Percentiles rank a stretch among this genome's conserved stretches.
These are phyloP conservation scores for Zygosaccharomyces kombuchaensis DNA, from an alignment of 805 yeast species.

Conservation along the genomic window DNA sequence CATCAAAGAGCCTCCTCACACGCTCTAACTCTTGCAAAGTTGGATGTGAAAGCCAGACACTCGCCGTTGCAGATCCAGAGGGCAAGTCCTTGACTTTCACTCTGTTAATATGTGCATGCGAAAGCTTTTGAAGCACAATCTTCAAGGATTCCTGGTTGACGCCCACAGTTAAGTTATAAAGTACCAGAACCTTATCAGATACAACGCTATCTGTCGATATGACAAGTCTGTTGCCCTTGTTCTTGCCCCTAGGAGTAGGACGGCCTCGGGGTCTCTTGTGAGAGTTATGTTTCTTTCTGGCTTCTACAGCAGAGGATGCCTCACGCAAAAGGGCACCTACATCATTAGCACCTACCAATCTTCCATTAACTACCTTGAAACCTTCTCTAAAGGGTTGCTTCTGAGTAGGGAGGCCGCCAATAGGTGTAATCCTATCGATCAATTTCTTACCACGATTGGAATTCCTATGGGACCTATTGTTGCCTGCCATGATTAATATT, in stretches of 20 bases:
- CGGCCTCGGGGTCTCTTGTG: not conserved
- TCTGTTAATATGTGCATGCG: constrained; percentile 17
- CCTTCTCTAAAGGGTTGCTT: constrained; percentile 15
- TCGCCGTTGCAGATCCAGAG: constrained; percentile 40
- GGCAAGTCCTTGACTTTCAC: constrained; percentile 36
- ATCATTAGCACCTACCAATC: constrained; percentile 26
- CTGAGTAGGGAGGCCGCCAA: constrained; percentile 2
- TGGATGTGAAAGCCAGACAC: constrained; percentile 33
- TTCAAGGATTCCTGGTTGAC: constrained; percentile 25
- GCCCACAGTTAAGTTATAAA: constrained; percentile 30
- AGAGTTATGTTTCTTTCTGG: constrained; percentile 6
- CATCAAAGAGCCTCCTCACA: constrained; percentile 37
- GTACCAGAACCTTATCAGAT: constrained; percentile 16
- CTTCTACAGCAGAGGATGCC: constrained; percentile 14
- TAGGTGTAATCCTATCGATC: constrained; percentile 15
- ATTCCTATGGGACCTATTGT: constrained; percentile 5
- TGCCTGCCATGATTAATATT: constrained; percentile 11
- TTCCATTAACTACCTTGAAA: constrained; percentile 27
- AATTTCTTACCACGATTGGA: constrained; percentile 12
- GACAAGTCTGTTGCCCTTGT: constrained; percentile 16
- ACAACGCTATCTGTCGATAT: constrained; percentile 20
- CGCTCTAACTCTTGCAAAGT: constrained; percentile 23
- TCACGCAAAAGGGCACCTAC: constrained; percentile 23
- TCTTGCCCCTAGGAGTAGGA: not conserved
- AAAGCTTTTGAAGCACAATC: constrained; percentile 21